Evolutionary conservation across 352 stramenopile species (phyloP).

Genomic region (Peronospora belbahrii): DNA sequence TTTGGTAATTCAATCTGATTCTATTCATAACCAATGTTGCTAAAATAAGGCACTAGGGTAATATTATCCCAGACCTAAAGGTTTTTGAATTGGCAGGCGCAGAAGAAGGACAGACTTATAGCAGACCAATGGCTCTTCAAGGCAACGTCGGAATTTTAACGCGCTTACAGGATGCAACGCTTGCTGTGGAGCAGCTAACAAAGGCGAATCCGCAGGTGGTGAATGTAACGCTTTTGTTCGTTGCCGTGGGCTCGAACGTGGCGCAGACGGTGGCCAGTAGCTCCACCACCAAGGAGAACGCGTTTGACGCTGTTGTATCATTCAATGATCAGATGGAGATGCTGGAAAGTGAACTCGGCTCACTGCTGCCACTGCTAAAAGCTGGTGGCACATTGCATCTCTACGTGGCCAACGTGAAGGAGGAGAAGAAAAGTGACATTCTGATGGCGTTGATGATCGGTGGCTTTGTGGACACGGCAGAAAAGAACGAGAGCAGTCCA

Average conservation of each 20-base stretch:
- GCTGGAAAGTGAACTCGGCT: slow-evolving; percentile 34
- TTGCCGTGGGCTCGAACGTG: slow-evolving; percentile 34
- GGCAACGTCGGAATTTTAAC: slow-evolving; percentile 50
- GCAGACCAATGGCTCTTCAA: slow-evolving; percentile 29
- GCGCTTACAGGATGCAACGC: slow-evolving; percentile 30
- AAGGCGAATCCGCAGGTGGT: slow-evolving; percentile 28
- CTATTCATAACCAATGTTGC: too few relatives aligned
- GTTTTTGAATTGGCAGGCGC: too few relatives aligned
- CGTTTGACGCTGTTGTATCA: slow-evolving; percentile 47
- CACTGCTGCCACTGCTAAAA: slow-evolving; percentile 46
- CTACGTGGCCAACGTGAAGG: slow-evolving; percentile 39
- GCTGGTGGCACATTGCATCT: slow-evolving; percentile 44
- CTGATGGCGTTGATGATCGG: slow-evolving; percentile 77
- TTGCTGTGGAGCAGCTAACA: slow-evolving; percentile 42
- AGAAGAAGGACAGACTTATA: too few relatives aligned
- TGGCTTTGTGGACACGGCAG: slow-evolving; percentile 55
- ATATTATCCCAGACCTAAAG: too few relatives aligned
- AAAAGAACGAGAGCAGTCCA: slow-evolving; percentile 25
- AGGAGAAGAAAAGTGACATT: slow-evolving; percentile 63
- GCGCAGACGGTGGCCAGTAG: slow-evolving; percentile 31
- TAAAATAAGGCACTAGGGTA: too few relatives aligned
- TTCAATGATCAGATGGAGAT: slow-evolving; percentile 47
- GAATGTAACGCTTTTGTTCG: slow-evolving; percentile 39
- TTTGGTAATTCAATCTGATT: too few relatives aligned
- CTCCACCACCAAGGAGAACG: slow-evolving; percentile 18